Evolutionary conservation across 2,329 filamentous ascomycete species (phyloP).

Genomic region (Paracorniculantispora psalliotae): DNA sequence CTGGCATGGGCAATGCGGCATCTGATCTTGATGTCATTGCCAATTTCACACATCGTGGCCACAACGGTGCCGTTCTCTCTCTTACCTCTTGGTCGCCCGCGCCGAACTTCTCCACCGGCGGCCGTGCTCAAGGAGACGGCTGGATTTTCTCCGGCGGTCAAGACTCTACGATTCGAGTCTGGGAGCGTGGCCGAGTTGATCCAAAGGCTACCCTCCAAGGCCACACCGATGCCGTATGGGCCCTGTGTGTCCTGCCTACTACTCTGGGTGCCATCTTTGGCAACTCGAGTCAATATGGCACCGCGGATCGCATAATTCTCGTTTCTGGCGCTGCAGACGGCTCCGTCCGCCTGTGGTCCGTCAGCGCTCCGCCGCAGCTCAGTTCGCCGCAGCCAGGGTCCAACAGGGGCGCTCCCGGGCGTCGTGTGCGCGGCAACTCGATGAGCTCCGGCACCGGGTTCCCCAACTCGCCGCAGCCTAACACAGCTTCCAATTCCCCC

Average conservation of each 20-base stretch:
- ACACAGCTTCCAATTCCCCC: slow-evolving; percentile 74
- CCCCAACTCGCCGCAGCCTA: slow-evolving; percentile 84
- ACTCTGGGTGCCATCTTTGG: slow-evolving; percentile 79
- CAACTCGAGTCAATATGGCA: slow-evolving; percentile 67
- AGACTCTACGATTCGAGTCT: slow-evolving; percentile 87
- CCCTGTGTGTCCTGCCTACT: slow-evolving; percentile 83
- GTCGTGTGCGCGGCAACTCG: slow-evolving; percentile 78
- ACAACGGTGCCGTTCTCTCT: slow-evolving; percentile 83
- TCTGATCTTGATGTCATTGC: slow-evolving; percentile 87
- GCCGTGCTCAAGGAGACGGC: slow-evolving; percentile 82
- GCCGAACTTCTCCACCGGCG: slow-evolving; percentile 83
- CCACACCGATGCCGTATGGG: slow-evolving; percentile 94
- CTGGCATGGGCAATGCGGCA: slow-evolving; percentile 44
- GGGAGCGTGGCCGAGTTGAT: slow-evolving; percentile 91
- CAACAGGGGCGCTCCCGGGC: slow-evolving; percentile 50
- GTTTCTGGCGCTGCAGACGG: slow-evolving; percentile 89
- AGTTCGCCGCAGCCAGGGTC: slow-evolving; percentile 71
- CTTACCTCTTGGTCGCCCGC: slow-evolving; percentile 83
- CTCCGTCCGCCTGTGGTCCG: slow-evolving; percentile 87
- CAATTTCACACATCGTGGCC: slow-evolving; percentile 92
- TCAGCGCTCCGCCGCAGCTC: slow-evolving; percentile 82
- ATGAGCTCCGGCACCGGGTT: slow-evolving; percentile 93
- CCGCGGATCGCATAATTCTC: slow-evolving; percentile 80
- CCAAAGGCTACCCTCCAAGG: slow-evolving; percentile 92
- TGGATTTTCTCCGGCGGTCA: slow-evolving; percentile 99